Conservation (phyloP, 2,329 filamentous ascomycete genomes). For the Dothideomycetes sp. region DNA sequence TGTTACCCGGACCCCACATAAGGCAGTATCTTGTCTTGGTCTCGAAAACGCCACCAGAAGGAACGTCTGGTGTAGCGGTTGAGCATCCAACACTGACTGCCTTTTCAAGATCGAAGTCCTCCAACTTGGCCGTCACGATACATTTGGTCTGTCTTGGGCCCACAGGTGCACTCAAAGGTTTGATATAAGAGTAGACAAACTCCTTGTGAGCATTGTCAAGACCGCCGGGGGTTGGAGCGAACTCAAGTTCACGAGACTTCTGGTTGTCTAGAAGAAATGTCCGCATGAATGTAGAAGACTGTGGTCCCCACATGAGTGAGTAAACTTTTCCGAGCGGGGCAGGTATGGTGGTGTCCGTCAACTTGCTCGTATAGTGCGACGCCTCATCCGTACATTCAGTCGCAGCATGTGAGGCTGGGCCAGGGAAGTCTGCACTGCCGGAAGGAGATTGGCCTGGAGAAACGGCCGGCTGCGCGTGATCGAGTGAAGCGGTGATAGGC, state of each 20-base stretch:
- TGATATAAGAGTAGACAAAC: conserved; percentile 77
- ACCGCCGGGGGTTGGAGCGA: conserved; percentile 72
- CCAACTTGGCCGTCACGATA: conserved; percentile 74
- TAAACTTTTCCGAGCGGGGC: conserved; percentile 91
- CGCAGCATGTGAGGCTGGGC: conserved; percentile 66
- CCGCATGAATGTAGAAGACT: conserved; percentile 68
- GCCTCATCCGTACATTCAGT: conserved; percentile 75
- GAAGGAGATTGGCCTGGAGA: conserved; percentile 29
- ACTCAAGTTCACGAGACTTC: conserved; percentile 77
- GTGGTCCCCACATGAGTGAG: conserved; percentile 72
- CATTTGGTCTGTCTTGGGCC: conserved; percentile 94
- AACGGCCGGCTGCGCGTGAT: conserved; percentile 23
- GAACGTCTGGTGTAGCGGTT: conserved; percentile 89
- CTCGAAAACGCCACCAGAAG: conserved; percentile 81
- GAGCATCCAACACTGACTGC: conserved; percentile 69
- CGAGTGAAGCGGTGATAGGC: conserved; percentile 24
- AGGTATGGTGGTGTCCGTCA: conserved; percentile 76
- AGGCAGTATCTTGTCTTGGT: conserved; percentile 93
- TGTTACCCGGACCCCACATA: conserved; percentile 79
- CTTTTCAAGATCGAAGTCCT: conserved; percentile 77
- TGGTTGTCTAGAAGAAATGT: conserved; percentile 81
- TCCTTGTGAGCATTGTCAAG: conserved; percentile 59
- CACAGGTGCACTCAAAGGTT: conserved; percentile 72
- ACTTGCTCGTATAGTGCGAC: conserved; percentile 70
- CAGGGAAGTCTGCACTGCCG: conserved; percentile 72